Conservation (phyloP, 2,329 filamentous ascomycete genomes). For the Fusarium papillatum region DNA sequence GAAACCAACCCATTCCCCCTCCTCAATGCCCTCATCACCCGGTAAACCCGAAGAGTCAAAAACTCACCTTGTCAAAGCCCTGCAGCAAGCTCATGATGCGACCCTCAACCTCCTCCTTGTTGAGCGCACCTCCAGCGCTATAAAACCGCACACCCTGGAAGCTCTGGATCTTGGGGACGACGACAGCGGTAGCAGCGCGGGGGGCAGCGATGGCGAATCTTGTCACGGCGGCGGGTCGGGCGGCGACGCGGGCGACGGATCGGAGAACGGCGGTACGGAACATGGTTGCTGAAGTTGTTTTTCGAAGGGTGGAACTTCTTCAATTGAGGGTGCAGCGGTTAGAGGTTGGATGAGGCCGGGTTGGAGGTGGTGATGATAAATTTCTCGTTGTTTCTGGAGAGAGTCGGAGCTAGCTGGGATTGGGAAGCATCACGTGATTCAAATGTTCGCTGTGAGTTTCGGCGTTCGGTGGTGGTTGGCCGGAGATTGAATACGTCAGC, state of each 20-base stretch:
- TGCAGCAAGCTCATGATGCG: slow-evolving; percentile 93
- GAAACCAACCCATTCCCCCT: background rate
- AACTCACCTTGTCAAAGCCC: slow-evolving; percentile 89
- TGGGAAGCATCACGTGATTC: slow-evolving; percentile 42
- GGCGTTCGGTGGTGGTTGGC: background rate
- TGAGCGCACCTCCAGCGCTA: slow-evolving; percentile 83
- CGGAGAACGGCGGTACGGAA: slow-evolving; percentile 90
- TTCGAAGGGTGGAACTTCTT: slow-evolving; percentile 20
- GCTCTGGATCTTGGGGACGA: slow-evolving; percentile 72
- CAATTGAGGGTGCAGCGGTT: slow-evolving; percentile 16
- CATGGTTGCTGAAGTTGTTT: slow-evolving; percentile 65
- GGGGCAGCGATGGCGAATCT: slow-evolving; percentile 70
- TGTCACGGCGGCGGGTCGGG: slow-evolving; percentile 67
- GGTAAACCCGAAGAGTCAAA: slow-evolving; percentile 4
- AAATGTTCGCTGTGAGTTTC: background rate
- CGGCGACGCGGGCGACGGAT: slow-evolving; percentile 73
- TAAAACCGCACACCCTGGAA: slow-evolving; percentile 86
- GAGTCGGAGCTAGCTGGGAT: slow-evolving; percentile 47
- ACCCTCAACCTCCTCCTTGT: slow-evolving; percentile 88
- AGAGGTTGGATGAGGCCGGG: slow-evolving; percentile 23
- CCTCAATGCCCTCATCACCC: background rate
- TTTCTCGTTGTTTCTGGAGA: slow-evolving; percentile 56
- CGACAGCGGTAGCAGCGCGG: slow-evolving; percentile 67
- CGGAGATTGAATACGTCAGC: slow-evolving; percentile 32
- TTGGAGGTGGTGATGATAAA: slow-evolving; percentile 55